Evolutionary conservation across 2,329 filamentous ascomycete genomes (phyloP).

Genomic region (Blastomyces gilchristii): DNA sequence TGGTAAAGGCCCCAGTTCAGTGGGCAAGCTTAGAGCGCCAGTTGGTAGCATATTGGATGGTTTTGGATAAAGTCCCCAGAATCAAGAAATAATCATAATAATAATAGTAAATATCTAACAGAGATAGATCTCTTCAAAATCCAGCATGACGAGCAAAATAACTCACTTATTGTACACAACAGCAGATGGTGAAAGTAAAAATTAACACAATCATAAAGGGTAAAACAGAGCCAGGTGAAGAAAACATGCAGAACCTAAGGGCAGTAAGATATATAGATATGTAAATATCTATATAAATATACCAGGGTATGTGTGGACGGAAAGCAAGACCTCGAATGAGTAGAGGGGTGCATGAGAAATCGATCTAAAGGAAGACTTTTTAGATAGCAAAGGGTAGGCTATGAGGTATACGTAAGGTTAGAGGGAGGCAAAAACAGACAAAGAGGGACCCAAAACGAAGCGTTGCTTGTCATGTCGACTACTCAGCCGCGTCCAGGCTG

Average conservation of each 20-base stretch:
- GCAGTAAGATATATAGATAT: neutral
- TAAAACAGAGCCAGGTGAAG: neutral
- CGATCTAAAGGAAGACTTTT: too few relatives aligned
- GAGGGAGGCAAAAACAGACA: neutral
- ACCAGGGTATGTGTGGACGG: neutral
- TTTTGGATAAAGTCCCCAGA: too few relatives aligned
- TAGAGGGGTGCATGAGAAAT: neutral
- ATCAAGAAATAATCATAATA: neutral
- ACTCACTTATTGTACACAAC: neutral
- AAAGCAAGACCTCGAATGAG: neutral
- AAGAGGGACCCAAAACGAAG: neutral
- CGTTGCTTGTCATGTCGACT: neutral
- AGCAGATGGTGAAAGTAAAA: neutral
- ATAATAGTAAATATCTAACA: too few relatives aligned
- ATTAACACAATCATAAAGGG: too few relatives aligned
- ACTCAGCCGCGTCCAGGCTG: slow-evolving; percentile 43
- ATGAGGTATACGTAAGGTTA: too few relatives aligned
- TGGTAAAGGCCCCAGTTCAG: too few relatives aligned
- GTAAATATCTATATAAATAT: neutral
- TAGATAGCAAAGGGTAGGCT: too few relatives aligned
- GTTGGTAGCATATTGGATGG: too few relatives aligned
- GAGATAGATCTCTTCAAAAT: neutral
- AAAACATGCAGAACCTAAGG: neutral
- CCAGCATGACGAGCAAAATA: neutral
- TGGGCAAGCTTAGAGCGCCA: too few relatives aligned